Conservation (phyloP, 2,329 filamentous ascomycete species). For the Hypoxylon sp. region DNA sequence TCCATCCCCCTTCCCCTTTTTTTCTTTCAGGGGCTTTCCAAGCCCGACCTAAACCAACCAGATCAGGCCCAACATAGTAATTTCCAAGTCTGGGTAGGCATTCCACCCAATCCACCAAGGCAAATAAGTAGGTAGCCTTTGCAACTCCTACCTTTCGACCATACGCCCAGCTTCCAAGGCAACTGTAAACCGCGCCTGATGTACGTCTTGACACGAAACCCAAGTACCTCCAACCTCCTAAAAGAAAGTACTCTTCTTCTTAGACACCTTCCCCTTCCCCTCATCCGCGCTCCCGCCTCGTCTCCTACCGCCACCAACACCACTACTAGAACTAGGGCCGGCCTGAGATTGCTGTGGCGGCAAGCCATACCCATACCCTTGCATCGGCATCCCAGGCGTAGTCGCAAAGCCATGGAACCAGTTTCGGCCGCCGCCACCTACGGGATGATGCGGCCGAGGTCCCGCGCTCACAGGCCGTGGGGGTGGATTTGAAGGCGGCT, state of each 20-base stretch:
- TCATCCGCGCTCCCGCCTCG: slow-evolving; percentile 46
- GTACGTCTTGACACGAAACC: no score
- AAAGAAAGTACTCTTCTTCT: slow-evolving; percentile 61
- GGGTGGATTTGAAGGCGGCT: slow-evolving; percentile 48
- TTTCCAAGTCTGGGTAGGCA: no score
- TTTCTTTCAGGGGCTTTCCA: no score
- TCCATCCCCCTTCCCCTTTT: background rate
- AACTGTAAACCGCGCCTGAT: no score
- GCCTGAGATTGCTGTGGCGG: slow-evolving; percentile 52
- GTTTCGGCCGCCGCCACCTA: slow-evolving; percentile 37
- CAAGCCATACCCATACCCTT: slow-evolving; percentile 16
- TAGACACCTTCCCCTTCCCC: slow-evolving; percentile 53
- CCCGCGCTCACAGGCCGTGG: slow-evolving; percentile 60
- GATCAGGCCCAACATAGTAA: no score
- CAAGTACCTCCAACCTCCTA: no score
- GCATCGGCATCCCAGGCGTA: slow-evolving; percentile 31
- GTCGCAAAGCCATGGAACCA: slow-evolving; percentile 43
- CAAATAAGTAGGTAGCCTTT: no score
- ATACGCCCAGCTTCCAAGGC: background rate
- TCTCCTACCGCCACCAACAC: slow-evolving; percentile 47
- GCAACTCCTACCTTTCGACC: background rate
- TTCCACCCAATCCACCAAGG: no score
- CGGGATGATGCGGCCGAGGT: slow-evolving; percentile 42
- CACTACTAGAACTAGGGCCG: slow-evolving; percentile 57
- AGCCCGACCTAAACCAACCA: no score